Conservation (phyloP, 345 rosid genomes). For the Pistacia integerrima region DNA sequence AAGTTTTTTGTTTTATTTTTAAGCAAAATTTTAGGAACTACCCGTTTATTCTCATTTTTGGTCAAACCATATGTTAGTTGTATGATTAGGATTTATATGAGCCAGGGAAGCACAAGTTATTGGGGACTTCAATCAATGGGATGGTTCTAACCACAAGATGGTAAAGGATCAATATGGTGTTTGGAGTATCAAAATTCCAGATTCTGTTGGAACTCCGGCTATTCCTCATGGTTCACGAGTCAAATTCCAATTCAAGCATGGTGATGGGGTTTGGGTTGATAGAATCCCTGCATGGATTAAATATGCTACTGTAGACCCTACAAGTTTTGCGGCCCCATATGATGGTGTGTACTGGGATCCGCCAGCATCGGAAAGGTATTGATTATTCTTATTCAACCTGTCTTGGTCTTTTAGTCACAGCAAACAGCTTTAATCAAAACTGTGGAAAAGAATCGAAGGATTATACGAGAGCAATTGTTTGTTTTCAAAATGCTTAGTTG, state of each 20-base stretch:
- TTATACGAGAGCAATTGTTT: background rate
- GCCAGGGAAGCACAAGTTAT: slow-evolving; percentile 72
- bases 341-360: slow-evolving; percentile 85
- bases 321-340: slow-evolving; percentile 69
- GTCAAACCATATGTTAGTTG: slow-evolving; percentile 12
- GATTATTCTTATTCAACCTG: background rate
- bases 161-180: slow-evolving; percentile 74
- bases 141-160: slow-evolving; percentile 74
- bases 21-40: slow-evolving; percentile 4
- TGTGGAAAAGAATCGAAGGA: background rate
- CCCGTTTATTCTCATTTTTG: background rate
- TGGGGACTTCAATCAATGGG: slow-evolving; percentile 87
- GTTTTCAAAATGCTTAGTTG: background rate
- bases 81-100: slow-evolving; percentile 15
- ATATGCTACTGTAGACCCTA: slow-evolving; percentile 65
- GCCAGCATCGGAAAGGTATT: slow-evolving; percentile 63
- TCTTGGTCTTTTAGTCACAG: background rate
- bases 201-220: slow-evolving; percentile 54
- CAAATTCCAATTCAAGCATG: slow-evolving; percentile 68
- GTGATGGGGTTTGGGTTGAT: slow-evolving; percentile 61
- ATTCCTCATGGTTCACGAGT: slow-evolving; percentile 79
- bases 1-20: slow-evolving; percentile 23
- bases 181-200: slow-evolving; percentile 67
- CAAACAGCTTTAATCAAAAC: no score
- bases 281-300: slow-evolving; percentile 82